phyloP scores from a whole-genome alignment of 768 basidiomycete genomes.

The Mrakia gelida region DNA sequence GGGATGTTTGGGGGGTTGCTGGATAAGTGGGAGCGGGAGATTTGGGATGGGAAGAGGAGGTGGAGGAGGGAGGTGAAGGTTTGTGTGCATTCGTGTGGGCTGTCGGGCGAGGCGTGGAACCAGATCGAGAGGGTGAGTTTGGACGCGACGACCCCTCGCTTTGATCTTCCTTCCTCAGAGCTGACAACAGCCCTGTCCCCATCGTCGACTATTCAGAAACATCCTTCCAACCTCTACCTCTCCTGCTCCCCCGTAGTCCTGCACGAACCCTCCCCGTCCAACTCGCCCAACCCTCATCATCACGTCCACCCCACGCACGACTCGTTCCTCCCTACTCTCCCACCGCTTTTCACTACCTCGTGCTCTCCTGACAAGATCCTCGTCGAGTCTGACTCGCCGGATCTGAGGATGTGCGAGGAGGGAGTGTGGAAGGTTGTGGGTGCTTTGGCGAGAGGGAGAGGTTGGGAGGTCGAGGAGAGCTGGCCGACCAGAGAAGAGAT shows the following conservation, averaged over 20 bases:
- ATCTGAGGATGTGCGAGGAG: slow-evolving; percentile 56
- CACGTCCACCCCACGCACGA: slow-evolving; percentile 62
- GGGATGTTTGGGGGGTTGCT: slow-evolving; percentile 63
- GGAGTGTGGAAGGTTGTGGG: slow-evolving; percentile 74
- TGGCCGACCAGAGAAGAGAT: slow-evolving; percentile 49
- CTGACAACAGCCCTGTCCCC: background rate
- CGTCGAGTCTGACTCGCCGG: slow-evolving; percentile 78
- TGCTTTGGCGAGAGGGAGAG: slow-evolving; percentile 67
- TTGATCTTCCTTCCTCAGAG: background rate
- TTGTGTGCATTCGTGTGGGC: slow-evolving; percentile 85
- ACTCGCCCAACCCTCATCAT: slow-evolving; percentile 73
- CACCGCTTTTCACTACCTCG: slow-evolving; percentile 61
- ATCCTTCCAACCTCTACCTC: slow-evolving; percentile 70
- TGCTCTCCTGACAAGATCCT: slow-evolving; percentile 61
- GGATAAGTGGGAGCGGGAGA: slow-evolving; percentile 54
- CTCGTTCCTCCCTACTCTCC: slow-evolving; percentile 60
- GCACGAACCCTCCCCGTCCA: slow-evolving; percentile 46
- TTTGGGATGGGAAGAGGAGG: slow-evolving; percentile 30
- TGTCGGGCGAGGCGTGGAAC: slow-evolving; percentile 70
- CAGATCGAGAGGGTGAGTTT: slow-evolving; percentile 61
- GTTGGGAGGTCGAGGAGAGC: slow-evolving; percentile 66
- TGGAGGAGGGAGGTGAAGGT: slow-evolving; percentile 67
- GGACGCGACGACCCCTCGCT: no score
- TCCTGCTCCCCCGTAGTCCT: slow-evolving; percentile 59
- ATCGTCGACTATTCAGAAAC: slow-evolving; percentile 52